Percentiles rank a stretch among this genome's conserved stretches.
Conservation (phyloP, 176 grass and related monocot species). For the Carex parvula region DNA sequence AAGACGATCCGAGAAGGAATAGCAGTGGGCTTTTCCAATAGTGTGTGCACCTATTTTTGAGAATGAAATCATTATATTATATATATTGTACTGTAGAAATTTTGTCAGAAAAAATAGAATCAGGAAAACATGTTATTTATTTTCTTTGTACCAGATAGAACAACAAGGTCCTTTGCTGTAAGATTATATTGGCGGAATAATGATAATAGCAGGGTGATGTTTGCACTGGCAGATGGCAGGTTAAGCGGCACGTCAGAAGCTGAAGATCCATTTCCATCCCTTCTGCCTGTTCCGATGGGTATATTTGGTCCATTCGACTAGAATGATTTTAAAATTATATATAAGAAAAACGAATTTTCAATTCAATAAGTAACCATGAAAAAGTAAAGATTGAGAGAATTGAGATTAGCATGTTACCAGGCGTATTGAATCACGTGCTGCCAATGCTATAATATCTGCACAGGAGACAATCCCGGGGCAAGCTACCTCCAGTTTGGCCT, state of each 20-base stretch:
- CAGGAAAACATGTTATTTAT: not conserved
- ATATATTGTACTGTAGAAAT: not conserved
- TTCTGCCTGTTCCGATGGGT: conserved; percentile 23
- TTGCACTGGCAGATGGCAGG: conserved; percentile 38
- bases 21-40: conserved; percentile 23
- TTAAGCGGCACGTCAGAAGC: conserved; percentile 35
- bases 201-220: conserved; percentile 34
- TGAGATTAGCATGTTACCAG: not conserved
- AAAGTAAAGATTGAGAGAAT: not conserved
- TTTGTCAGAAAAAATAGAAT: not conserved
- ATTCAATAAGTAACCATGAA: not conserved
- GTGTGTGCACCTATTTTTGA: conserved; percentile 27
- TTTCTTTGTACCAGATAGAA: conserved; percentile 44
- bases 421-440: conserved; percentile 63
- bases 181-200: conserved; percentile 47
- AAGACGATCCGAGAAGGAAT: conserved; percentile 26
- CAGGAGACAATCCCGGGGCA: conserved; percentile 50
- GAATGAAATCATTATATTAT: not conserved
- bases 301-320: conserved; percentile 56
- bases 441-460: conserved; percentile 60
- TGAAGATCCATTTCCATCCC: conserved; percentile 43
- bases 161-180: conserved; percentile 53
- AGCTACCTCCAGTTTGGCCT: conserved; percentile 58
- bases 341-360: not conserved
- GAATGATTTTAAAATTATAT: not conserved